Evolutionary conservation across 2,329 filamentous ascomycete species (phyloP).

Genomic region (Teratosphaeria epicoccoides): DNA sequence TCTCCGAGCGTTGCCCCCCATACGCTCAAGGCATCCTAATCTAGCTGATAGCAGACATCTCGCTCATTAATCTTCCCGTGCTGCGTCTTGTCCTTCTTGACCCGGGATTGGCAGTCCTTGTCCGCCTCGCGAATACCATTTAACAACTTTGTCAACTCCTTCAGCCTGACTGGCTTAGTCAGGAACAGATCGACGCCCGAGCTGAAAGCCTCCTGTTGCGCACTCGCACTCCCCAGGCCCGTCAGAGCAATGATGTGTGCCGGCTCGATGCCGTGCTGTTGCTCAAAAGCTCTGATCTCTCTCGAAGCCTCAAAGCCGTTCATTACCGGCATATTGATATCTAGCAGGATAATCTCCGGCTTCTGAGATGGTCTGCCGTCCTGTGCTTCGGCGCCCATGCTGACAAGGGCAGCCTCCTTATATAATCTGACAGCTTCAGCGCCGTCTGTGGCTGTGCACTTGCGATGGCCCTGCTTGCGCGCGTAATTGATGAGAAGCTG

Average conservation of each 20-base stretch:
- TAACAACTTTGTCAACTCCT: conserved; percentile 22
- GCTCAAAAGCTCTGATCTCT: conserved; percentile 23
- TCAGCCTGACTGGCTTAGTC: conserved; percentile 27
- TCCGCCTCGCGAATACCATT: neutral
- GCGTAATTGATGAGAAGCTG: conserved; percentile 23
- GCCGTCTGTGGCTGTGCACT: conserved; percentile 38
- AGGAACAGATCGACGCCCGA: conserved; percentile 23
- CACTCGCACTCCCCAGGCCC: conserved; percentile 19
- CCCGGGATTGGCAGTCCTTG: neutral
- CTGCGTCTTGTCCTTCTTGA: neutral
- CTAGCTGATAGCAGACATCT: too few species aligned
- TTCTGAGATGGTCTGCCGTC: neutral
- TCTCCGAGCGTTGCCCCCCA: too few species aligned
- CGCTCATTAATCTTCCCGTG: neutral
- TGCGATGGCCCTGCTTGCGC: conserved; percentile 29
- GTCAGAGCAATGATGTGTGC: conserved; percentile 24
- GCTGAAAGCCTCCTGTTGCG: conserved; percentile 21
- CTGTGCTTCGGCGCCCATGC: neutral
- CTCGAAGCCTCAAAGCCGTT: conserved; percentile 27
- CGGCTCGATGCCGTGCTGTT: conserved; percentile 13
- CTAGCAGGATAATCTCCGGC: conserved; percentile 38
- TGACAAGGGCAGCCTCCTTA: conserved; percentile 13
- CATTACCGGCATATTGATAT: conserved; percentile 25
- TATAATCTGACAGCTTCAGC: conserved; percentile 39
- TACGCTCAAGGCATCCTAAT: too few species aligned